These are phyloP conservation scores for Aphanomyces astaci DNA, from an alignment of 352 stramenopile species.

Conservation along the genomic window DNA sequence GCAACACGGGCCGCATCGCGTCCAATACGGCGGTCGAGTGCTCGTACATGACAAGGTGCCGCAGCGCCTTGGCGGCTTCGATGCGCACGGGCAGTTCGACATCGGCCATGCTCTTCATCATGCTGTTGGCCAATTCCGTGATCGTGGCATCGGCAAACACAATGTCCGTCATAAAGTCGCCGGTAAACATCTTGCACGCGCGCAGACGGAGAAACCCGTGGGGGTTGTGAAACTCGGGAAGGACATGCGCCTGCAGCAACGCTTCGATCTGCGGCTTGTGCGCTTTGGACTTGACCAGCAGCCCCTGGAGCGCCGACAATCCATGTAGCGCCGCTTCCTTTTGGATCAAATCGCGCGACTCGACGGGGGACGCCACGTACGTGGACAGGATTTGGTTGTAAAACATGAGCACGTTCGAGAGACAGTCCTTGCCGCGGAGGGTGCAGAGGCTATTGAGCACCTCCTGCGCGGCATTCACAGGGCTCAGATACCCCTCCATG, in stretches of 20 bases:
- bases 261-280: conserved; percentile 90
- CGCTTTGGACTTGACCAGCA: conserved; percentile 91
- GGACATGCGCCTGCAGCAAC: conserved; percentile 91
- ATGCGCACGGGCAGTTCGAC: conserved; percentile 95
- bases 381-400: conserved; percentile 90
- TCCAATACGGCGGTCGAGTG: conserved; percentile 75
- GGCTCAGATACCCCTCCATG: conserved; percentile 96
- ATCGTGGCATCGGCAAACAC: conserved; percentile 86
- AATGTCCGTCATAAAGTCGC: conserved; percentile 89
- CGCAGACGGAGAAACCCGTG: conserved; percentile 92
- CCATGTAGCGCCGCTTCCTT: conserved; percentile 93
- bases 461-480: conserved; percentile 89
- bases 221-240: conserved; percentile 94
- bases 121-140: conserved; percentile 65
- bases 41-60: conserved; percentile 81
- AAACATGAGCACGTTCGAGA: conserved; percentile 86
- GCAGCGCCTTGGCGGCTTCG: conserved; percentile 88
- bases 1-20: conserved; percentile 87
- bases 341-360: conserved; percentile 89
- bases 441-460: conserved; percentile 93
- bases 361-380: conserved; percentile 64
- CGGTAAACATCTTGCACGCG: conserved; percentile 95
- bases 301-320: conserved; percentile 88
- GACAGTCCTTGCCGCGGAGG: conserved; percentile 91
- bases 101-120: conserved; percentile 88